Conservation (phyloP, 169 alveolate genomes). For the Plasmodium gonderi region DNA sequence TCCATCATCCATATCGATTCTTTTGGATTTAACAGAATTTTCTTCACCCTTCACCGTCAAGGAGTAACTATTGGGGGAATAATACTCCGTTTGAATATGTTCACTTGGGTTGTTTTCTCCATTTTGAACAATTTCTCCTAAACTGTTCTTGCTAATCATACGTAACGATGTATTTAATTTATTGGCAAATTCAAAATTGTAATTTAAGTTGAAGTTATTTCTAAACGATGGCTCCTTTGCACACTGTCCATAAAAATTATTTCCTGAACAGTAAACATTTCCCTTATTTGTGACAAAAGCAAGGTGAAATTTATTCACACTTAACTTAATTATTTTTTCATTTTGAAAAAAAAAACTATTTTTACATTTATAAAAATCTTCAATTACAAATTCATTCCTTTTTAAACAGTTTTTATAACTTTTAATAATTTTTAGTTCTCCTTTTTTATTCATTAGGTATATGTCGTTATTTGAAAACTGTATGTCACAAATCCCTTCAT, state of each 20-base stretch:
- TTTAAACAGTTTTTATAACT: constrained; percentile 42
- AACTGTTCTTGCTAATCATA: neutral
- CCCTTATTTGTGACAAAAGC: constrained; percentile 75
- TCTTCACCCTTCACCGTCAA: neutral
- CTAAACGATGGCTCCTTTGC: constrained; percentile 60
- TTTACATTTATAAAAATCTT: constrained; percentile 51
- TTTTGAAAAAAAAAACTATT: constrained; percentile 26
- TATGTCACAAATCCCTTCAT: constrained; percentile 23
- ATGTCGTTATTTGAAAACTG: constrained; percentile 67
- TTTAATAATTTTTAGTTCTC: constrained; percentile 66
- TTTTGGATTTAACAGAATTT: neutral
- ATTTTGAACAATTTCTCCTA: neutral
- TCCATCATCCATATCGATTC: neutral
- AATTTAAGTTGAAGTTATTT: constrained; percentile 63
- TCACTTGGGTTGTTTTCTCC: neutral
- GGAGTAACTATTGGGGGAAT: neutral
- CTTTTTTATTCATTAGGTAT: constrained; percentile 45
- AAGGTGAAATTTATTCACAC: constrained; percentile 71
- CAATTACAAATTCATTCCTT: constrained; percentile 40
- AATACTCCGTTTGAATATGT: neutral
- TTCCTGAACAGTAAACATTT: constrained; percentile 69
- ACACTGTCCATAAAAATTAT: constrained; percentile 75
- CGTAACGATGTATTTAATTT: neutral
- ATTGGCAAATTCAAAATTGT: constrained; percentile 50
- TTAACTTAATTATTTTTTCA: constrained; percentile 69